Evolutionary conservation across 805 yeast genomes (phyloP).

Genomic region (Lipomyces starkeyi): DNA sequence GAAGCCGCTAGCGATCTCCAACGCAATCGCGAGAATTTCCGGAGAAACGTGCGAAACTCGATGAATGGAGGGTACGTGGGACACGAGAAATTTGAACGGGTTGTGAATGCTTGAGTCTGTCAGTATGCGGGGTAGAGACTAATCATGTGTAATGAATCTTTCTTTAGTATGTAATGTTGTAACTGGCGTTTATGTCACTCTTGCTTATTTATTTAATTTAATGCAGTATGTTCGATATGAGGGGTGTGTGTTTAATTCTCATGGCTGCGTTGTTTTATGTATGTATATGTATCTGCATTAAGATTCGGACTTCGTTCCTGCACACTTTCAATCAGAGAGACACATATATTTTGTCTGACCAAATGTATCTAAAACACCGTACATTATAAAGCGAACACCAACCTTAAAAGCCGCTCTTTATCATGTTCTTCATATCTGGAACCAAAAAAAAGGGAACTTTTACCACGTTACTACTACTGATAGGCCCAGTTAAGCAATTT

Average conservation of each 20-base stretch:
- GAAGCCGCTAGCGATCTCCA: constrained; percentile 46
- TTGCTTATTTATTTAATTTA: neutral
- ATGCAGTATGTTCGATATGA: neutral
- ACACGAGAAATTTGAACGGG: constrained; percentile 66
- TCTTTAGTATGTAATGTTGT: constrained; percentile 2
- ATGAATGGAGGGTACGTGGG: constrained; percentile 77
- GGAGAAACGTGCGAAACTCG: constrained; percentile 59
- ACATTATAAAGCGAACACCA: neutral
- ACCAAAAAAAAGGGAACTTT: neutral
- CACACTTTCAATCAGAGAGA: neutral
- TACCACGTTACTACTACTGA: neutral
- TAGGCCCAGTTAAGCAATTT: neutral
- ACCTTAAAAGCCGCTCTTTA: neutral
- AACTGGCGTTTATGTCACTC: neutral
- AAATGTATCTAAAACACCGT: neutral
- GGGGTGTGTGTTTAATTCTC: neutral
- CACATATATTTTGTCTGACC: neutral
- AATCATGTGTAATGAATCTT: neutral
- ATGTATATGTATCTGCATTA: constrained; percentile 3
- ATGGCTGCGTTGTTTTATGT: neutral
- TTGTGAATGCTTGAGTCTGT: constrained; percentile 40
- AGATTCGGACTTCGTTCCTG: constrained; percentile 1
- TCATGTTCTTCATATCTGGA: neutral
- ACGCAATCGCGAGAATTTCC: constrained; percentile 54
- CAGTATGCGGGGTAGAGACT: neutral